Conservation (phyloP, 177 flowering plant genomes). For the Vitis hybrid region DNA sequence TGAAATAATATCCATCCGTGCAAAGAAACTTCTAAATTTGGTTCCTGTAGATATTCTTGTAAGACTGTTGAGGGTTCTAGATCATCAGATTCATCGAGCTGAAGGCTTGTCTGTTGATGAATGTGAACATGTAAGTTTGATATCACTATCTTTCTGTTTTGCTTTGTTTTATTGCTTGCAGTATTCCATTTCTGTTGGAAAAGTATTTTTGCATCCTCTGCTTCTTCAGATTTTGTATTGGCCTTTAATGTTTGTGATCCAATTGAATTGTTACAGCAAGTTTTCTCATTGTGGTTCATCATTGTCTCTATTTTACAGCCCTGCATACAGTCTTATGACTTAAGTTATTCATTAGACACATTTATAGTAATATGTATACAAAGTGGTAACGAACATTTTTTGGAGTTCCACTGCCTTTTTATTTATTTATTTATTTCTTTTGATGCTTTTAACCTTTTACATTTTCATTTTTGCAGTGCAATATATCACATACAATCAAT, state of each 20-base stretch:
- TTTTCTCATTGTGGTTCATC: background rate
- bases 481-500: no score
- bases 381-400: no score
- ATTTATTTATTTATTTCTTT: no score
- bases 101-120: slow-evolving; percentile 82
- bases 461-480: no score
- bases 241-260: background rate
- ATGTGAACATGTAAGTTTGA: slow-evolving; percentile 67
- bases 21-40: slow-evolving; percentile 70
- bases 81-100: slow-evolving; percentile 87
- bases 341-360: no score
- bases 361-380: no score
- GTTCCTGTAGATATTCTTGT: slow-evolving; percentile 75
- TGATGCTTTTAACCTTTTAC: no score
- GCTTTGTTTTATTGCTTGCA: background rate
- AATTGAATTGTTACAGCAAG: no score
- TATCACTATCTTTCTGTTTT: background rate
- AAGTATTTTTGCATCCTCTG: background rate
- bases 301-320: background rate
- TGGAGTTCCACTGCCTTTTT: no score
- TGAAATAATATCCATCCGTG: slow-evolving; percentile 68
- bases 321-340: background rate
- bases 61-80: slow-evolving; percentile 67
- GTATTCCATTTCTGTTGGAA: background rate
- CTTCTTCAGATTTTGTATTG: background rate